phyloP scores from a whole-genome alignment of 108 stramenopile species.

The Cyclotella distinguenda region DNA sequence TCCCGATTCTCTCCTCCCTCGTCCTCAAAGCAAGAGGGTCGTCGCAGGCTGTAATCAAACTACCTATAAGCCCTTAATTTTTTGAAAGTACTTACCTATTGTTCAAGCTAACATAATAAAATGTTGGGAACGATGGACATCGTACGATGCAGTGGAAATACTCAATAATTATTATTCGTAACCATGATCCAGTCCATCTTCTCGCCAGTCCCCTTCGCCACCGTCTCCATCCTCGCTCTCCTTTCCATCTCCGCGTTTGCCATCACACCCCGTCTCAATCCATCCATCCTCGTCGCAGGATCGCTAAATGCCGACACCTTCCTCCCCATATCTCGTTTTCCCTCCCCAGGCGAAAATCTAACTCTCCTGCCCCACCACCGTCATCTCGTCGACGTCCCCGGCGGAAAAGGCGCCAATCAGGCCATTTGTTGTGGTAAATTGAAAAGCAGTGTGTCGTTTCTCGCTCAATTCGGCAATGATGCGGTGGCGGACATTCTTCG shows the following conservation, averaged over 20 bases:
- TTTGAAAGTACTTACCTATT: too few species aligned
- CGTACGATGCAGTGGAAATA: too few species aligned
- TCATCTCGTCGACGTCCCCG: slow-evolving; percentile 65
- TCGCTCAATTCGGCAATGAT: slow-evolving; percentile 78
- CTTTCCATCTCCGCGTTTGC: neutral
- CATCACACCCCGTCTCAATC: neutral
- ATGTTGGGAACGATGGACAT: too few species aligned
- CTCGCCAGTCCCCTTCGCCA: too few species aligned
- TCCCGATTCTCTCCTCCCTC: too few species aligned
- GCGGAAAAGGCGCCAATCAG: slow-evolving; percentile 84
- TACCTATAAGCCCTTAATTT: too few species aligned
- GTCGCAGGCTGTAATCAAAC: too few species aligned
- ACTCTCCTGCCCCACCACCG: slow-evolving; percentile 41
- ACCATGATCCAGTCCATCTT: too few species aligned
- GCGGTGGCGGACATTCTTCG: slow-evolving; percentile 45
- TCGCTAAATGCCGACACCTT: slow-evolving; percentile 80
- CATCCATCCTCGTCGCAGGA: slow-evolving; percentile 74
- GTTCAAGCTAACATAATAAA: too few species aligned
- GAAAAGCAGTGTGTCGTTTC: slow-evolving; percentile 42
- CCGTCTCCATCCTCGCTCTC: neutral
- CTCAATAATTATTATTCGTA: too few species aligned
- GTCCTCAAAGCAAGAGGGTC: too few species aligned
- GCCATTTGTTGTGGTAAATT: slow-evolving; percentile 72
- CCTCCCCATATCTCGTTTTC: slow-evolving; percentile 65
- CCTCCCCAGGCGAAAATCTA: slow-evolving; percentile 76